Base-by-base conservation (phyloP, 2,329 filamentous ascomycete species). In the Thielaviopsis cerberus region DNA sequence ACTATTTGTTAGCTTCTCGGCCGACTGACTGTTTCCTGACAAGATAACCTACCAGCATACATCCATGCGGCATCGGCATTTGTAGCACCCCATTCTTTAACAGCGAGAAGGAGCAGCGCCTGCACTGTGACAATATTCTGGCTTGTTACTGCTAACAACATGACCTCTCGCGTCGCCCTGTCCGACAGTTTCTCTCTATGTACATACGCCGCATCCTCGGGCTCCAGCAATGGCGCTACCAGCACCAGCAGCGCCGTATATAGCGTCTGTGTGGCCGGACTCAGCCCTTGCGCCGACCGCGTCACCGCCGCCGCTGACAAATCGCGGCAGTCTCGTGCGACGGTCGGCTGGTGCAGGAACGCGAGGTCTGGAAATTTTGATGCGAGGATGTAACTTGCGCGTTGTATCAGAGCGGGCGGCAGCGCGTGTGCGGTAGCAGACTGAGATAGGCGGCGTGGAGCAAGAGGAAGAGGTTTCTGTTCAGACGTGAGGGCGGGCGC, bases 311-410 rank as follows among this genome's bases (percentile, higher is more conserved):
- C 13, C 6, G n/a, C 22, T 2, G 30, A 22, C 17, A 53, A 25
- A 8, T 51, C 34, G 17, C 48, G 25, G 22, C 56, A 57, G 25
- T 53, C 50, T 22, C 51, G 51, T 7, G 27, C 25, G 13, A 53
- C 51, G 25, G 56, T 53, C 6, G 56, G 56, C 26, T 26, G 50
- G n/a, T 57, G 56, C 34, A 57, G 34, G 24, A 57, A 57, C 5
- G 34, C 51, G 6, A 57, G 23, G 22, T 57, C 56, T 17, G 56
- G 56, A 25, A 57, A 57, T 24, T 57, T 57, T 1, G 56, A 34
- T 3, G 30, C 51, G n/a, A 57, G 37, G 23, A 57, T 22, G 17
- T n/a, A 23, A 22, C 30, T 57, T 20, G 56, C 56, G 41, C 50
- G 56, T n/a, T 53, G 51, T n/a, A 57, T 57, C 50, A 45, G 26